Evolutionary conservation across 2,329 filamentous ascomycete genomes (phyloP).

Genomic region (Stachybotrys chartarum): DNA sequence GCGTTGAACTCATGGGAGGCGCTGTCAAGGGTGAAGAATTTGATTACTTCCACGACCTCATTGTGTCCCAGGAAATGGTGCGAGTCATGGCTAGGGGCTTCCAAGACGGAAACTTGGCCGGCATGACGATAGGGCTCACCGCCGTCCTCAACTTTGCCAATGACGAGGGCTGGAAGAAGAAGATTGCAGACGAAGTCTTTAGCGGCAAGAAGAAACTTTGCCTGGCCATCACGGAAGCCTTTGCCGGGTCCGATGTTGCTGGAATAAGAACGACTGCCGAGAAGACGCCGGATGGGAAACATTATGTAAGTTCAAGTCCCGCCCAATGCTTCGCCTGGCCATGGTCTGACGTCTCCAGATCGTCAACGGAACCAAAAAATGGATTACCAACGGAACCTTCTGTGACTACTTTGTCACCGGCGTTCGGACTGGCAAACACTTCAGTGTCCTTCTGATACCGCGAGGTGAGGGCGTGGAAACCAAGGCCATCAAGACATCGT

Average conservation of each 20-base stretch:
- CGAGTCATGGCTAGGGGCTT: conserved; percentile 71
- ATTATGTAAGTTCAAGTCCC: conserved; percentile 47
- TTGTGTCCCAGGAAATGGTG: conserved; percentile 66
- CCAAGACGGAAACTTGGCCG: conserved; percentile 80
- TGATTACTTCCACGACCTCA: conserved; percentile 80
- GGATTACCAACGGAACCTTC: conserved; percentile 78
- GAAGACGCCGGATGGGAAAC: conserved; percentile 67
- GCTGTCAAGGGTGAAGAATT: conserved; percentile 72
- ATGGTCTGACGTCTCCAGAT: conserved; percentile 24
- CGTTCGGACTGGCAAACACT: conserved; percentile 71
- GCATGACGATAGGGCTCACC: conserved; percentile 76
- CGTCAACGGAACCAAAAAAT: conserved; percentile 72
- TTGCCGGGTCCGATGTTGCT: conserved; percentile 74
- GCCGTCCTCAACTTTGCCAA: conserved; percentile 74
- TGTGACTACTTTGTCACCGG: conserved; percentile 78
- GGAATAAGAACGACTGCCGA: conserved; percentile 70
- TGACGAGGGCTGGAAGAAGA: conserved; percentile 57
- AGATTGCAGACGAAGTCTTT: conserved; percentile 65
- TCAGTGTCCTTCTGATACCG: conserved; percentile 70
- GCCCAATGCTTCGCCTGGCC: neutral
- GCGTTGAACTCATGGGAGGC: conserved; percentile 59
- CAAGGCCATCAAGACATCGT: conserved; percentile 71
- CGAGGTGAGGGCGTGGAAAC: conserved; percentile 70
- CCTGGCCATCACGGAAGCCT: conserved; percentile 81
- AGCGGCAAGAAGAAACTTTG: conserved; percentile 82